Evolutionary conservation across 148 eudicot genomes (phyloP), one percentile per base, ranked within the genome.

Genomic region (Bassia scoparia): DNA sequence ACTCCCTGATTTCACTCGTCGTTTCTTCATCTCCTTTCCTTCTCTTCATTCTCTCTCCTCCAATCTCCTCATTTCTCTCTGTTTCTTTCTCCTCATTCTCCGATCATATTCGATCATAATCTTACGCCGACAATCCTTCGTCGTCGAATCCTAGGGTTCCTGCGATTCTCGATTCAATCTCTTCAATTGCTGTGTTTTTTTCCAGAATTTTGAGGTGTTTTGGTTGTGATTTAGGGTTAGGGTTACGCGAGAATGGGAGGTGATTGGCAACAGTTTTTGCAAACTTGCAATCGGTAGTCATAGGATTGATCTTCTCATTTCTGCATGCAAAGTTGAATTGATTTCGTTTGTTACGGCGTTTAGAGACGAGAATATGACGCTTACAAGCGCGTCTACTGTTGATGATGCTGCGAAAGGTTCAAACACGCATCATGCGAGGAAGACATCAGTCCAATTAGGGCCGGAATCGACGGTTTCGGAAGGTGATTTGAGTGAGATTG

Each of bases 251-350:
- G n/a, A 43, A 80, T 84, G 84, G 75, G 79, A 24, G 91, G 82
- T 16, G 96, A 90, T 27, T 92, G 89, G 90, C 89, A 80, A 4
- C 90, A 86, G 27, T 85, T 81, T 7, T 33, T 80, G 6, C n/a
- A n/a, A n/a, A n/a, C n/a, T n/a, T n/a, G n/a, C 97, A 95, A n/a
- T 88, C 97, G 35, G 74, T 95, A 4, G 16, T 92, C 41, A 81
- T 92, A 30, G 99, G 97, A 29, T 43, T 96, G 23, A 76, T 96
- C 21, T 90, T 92, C 81, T 92, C 99, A 2, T 92, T 79, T 81
- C 86, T 96, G 10, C 81, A 92, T 15, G 97, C 99, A 0, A 96
- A 96, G 73, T 85, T 96, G n/a, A n/a, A n/a, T n/a, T n/a, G 63
- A 89, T 96, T n/a, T 92, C 99, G 13, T 30, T 90, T 8, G 81